Evolutionary conservation across 1,284 basidiomycete genomes (phyloP).

Genomic region (Butyriboletus regius): DNA sequence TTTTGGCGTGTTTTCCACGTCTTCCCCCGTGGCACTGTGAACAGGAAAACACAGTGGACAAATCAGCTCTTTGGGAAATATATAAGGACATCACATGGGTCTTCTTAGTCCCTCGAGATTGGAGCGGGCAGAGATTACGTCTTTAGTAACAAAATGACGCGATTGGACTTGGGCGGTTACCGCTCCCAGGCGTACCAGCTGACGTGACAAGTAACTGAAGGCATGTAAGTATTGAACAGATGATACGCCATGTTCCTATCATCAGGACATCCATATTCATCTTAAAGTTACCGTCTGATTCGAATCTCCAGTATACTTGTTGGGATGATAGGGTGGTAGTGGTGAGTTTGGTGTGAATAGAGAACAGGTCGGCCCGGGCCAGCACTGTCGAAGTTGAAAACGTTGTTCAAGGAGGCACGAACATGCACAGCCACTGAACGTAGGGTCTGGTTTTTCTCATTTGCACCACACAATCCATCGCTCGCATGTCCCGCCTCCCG

Average conservation of each 20-base stretch:
- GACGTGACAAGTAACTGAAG: neutral
- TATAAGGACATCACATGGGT: neutral
- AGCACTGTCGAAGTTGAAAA: too few relatives aligned
- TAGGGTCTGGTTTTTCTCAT: too few relatives aligned
- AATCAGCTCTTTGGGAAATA: too few relatives aligned
- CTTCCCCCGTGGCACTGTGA: neutral
- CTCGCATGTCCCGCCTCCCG: too few relatives aligned
- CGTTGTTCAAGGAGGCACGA: too few relatives aligned
- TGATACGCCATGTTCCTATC: slow-evolving; percentile 12
- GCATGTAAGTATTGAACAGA: slow-evolving; percentile 12
- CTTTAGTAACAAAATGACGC: neutral
- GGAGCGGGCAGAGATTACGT: neutral
- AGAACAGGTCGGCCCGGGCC: too few relatives aligned
- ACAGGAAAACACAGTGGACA: neutral
- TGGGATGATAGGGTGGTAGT: too few relatives aligned
- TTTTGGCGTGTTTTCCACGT: neutral
- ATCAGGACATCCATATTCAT: slow-evolving; percentile 2
- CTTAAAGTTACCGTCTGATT: slow-evolving; percentile 42
- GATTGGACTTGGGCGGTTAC: too few relatives aligned
- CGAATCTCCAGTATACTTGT: too few relatives aligned
- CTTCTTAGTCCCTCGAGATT: neutral
- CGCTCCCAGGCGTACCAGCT: neutral
- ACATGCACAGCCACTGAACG: too few relatives aligned
- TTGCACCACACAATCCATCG: too few relatives aligned
- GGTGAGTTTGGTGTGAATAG: too few relatives aligned